Evolutionary conservation across 2,329 filamentous ascomycete species (phyloP).

Genomic region (Cladosporium phlei): DNA sequence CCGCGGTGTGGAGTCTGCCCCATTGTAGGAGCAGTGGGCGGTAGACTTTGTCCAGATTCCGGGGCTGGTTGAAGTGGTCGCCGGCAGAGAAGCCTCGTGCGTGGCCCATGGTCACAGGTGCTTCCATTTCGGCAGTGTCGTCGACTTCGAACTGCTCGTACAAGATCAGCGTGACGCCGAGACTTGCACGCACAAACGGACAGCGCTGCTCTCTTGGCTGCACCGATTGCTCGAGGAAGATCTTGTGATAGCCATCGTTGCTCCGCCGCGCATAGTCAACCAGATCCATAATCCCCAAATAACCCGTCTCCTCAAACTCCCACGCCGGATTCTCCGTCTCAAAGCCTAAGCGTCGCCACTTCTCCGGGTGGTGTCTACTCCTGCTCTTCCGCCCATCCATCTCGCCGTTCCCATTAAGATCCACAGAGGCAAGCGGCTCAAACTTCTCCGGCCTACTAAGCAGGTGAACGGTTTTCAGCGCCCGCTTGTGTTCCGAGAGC

Average conservation of each 20-base stretch:
- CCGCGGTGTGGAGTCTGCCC: conserved; percentile 82
- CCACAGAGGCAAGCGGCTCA: conserved; percentile 52
- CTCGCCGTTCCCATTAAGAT: conserved; percentile 31
- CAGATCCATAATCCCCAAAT: conserved; percentile 94
- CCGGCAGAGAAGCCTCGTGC: conserved; percentile 23
- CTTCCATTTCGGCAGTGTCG: conserved; percentile 21
- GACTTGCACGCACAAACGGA: conserved; percentile 78
- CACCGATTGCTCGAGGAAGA: conserved; percentile 81
- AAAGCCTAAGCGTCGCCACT: conserved; percentile 90
- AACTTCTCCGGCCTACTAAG: conserved; percentile 35
- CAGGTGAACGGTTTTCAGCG: conserved; percentile 78
- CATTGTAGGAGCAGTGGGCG: conserved; percentile 85
- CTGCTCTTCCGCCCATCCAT: conserved; percentile 17
- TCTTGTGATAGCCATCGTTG: conserved; percentile 87
- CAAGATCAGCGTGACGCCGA: conserved; percentile 79
- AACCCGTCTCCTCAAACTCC: conserved; percentile 83
- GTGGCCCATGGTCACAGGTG: conserved; percentile 15
- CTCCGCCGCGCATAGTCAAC: conserved; percentile 90
- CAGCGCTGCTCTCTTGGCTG: conserved; percentile 68
- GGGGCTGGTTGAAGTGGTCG: conserved; percentile 35
- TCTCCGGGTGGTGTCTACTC: conserved; percentile 71
- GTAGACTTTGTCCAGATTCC: conserved; percentile 78
- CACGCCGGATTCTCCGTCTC: conserved; percentile 79
- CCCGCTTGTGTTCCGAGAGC: conserved; percentile 78
- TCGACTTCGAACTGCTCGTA: conserved; percentile 97